phyloP scores from a whole-genome alignment of 805 yeast species.

The Candida insectalens region DNA sequence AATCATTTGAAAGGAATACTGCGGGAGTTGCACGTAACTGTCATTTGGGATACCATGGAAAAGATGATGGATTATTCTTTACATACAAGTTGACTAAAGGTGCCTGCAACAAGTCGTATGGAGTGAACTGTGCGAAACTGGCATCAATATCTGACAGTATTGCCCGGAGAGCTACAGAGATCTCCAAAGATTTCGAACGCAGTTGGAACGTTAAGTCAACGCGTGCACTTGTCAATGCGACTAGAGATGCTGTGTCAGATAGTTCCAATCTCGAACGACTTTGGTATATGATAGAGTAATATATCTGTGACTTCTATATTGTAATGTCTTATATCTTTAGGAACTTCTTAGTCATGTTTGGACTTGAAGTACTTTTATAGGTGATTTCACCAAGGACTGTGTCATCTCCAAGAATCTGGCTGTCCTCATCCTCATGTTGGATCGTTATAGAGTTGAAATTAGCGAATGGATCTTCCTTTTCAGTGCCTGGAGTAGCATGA shows the following conservation, averaged over 20 bases:
- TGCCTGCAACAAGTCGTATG: slow-evolving; percentile 57
- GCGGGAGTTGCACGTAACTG: slow-evolving; percentile 39
- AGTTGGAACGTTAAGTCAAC: slow-evolving; percentile 12
- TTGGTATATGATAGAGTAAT: too few species aligned
- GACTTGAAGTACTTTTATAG: slow-evolving; percentile 37
- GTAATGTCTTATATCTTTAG: slow-evolving; percentile 21
- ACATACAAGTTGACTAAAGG: slow-evolving; percentile 43
- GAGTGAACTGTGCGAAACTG: slow-evolving; percentile 74
- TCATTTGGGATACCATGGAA: slow-evolving; percentile 52
- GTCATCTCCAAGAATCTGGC: slow-evolving; percentile 38
- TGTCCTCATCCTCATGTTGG: slow-evolving; percentile 53
- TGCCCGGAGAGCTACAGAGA: slow-evolving; percentile 32
- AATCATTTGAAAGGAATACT: slow-evolving; percentile 35
- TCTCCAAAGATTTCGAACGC: slow-evolving; percentile 21
- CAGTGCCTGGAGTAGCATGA: slow-evolving; percentile 29
- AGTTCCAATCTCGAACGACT: slow-evolving; percentile 2
- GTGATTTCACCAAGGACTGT: slow-evolving; percentile 44
- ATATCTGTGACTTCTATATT: too few species aligned
- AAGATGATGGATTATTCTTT: slow-evolving; percentile 30
- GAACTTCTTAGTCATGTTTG: slow-evolving; percentile 22
- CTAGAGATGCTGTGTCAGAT: background rate
- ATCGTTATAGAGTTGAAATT: slow-evolving; percentile 80
- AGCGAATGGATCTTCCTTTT: slow-evolving; percentile 61
- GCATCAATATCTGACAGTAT: slow-evolving; percentile 50
- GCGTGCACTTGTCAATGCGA: slow-evolving; percentile 5